Evolutionary conservation across 345 rosid genomes (phyloP), one percentile per base, ranked within the genome.

Genomic region (Sisymbrium irio): DNA sequence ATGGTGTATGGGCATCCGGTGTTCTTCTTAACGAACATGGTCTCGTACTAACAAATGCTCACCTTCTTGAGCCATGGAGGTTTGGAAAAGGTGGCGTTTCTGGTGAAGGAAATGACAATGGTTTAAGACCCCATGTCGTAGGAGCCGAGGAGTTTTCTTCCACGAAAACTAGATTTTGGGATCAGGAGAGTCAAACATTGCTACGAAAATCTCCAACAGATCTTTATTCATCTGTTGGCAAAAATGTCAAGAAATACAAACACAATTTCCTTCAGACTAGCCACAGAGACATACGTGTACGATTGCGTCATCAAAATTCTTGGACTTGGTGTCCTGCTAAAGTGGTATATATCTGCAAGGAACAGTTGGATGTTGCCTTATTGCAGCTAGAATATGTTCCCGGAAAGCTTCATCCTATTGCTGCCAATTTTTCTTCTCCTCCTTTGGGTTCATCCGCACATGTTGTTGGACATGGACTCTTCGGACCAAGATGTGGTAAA

Each of bases 21-120:
- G 76, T 92, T 73, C 41, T 95, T 80, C 90, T 95, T 37, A 92
- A 90, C 62, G 82, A 84, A 64, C 88, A 78, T 72, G 99, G 99
- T 57, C 85, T 92, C 65, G 75, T 92, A 76, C 85, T 95, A 54
- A 92, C 99, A 40, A 95, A 90, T 76, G 99, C 99, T 74, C 99
- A 92, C 85, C 78, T 95, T 65, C 82, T 95, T 75, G 97, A 92
- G 75, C 99, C 99, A 0, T 88, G 98, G 99, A 89, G 97, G 73
- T 90, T 87, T 82, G 95, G 97, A 18, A 90, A 83, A 80, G 77
- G 89, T 74, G 75, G 83, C 56, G 77, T 80, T 30, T 67, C 51
- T 73, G 85, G 85, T 49, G 78, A 77, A 76, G 78, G 72, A 40
- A 19, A 66, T 62, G 47, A 54, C 65, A 77, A 65, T 18, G 56